Evolutionary conservation across 768 basidiomycete genomes (phyloP).

Genomic region (Mycena metata): DNA sequence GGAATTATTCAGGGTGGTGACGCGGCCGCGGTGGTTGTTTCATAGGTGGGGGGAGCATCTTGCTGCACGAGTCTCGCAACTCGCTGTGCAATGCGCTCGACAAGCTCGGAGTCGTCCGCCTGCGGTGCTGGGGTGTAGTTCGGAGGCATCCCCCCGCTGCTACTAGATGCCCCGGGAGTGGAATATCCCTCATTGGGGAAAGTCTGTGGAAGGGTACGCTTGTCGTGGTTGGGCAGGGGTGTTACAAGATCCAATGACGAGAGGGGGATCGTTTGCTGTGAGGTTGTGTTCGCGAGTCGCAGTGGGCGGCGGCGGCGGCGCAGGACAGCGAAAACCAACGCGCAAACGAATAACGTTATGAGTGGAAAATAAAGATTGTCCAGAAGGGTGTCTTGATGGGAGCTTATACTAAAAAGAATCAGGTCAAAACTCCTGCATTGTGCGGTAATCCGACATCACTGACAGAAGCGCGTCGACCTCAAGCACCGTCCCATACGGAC

Average conservation of each 20-base stretch:
- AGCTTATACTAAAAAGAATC: too few species aligned
- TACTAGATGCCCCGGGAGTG: too few species aligned
- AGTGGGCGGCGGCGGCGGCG: slow-evolving; percentile 8
- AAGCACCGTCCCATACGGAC: slow-evolving; percentile 13
- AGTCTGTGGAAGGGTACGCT: too few species aligned
- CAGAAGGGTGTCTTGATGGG: too few species aligned
- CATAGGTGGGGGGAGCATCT: slow-evolving; percentile 14
- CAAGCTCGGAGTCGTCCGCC: slow-evolving; percentile 12
- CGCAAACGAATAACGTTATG: too few species aligned
- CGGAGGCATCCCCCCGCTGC: not conserved
- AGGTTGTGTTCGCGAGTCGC: not conserved
- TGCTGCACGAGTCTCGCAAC: slow-evolving; percentile 16
- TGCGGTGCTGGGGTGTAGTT: not conserved
- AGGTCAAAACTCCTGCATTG: too few species aligned
- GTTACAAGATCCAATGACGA: not conserved
- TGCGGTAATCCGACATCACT: too few species aligned
- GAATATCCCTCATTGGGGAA: too few species aligned
- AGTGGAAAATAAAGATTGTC: too few species aligned
- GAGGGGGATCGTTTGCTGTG: not conserved
- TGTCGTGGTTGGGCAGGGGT: not conserved
- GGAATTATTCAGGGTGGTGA: too few species aligned
- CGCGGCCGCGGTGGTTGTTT: too few species aligned
- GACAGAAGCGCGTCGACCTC: slow-evolving; percentile 35
- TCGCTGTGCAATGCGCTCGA: slow-evolving; percentile 22
- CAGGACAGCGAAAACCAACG: too few species aligned